Conservation (phyloP, 1,139 yeast species). For the Nakaseomyces delphensis region DNA sequence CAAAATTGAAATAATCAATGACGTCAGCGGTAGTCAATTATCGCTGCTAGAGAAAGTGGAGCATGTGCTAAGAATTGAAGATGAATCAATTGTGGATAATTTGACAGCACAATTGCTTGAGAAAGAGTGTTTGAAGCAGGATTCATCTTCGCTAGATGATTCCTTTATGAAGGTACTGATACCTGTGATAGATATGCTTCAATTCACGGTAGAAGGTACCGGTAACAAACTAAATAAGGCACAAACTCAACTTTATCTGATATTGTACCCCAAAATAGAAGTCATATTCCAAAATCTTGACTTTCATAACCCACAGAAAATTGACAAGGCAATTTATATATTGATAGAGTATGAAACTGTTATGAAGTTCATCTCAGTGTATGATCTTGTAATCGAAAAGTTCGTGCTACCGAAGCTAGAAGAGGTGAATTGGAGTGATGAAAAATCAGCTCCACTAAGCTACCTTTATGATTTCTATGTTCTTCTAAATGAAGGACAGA, state of each 20-base stretch:
- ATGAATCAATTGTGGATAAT: conserved; percentile 12
- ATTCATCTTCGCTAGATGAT: not conserved
- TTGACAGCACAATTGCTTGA: conserved; percentile 10
- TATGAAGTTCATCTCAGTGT: conserved; percentile 29
- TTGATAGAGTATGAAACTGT: conserved; percentile 39
- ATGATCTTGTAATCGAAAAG: conserved; percentile 25
- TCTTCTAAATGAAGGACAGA: conserved; percentile 10
- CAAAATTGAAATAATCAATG: not conserved
- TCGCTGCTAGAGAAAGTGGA: conserved; percentile 5
- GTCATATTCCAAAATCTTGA: conserved; percentile 12
- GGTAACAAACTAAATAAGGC: conserved; percentile 17
- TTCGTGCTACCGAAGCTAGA: conserved; percentile 35
- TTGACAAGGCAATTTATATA: conserved; percentile 26
- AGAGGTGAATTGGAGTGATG: conserved; percentile 30
- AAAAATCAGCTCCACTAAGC: conserved; percentile 5
- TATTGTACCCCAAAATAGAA: conserved; percentile 13
- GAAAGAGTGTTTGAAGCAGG: not conserved
- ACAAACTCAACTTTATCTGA: conserved; percentile 20
- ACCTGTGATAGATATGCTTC: conserved; percentile 13
- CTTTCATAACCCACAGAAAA: conserved; percentile 7
- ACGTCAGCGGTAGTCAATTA: not conserved
- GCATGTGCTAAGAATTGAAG: conserved; percentile 10
- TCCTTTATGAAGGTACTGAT: conserved; percentile 7
- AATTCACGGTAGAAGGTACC: conserved; percentile 18
- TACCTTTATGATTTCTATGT: conserved; percentile 18